A percentile compares a stretch with the other conserved stretches of the same genome.
Evolutionary conservation across 2,329 filamentous ascomycete genomes (phyloP).

Genomic region (Neoscytalidium dimidiatum): DNA sequence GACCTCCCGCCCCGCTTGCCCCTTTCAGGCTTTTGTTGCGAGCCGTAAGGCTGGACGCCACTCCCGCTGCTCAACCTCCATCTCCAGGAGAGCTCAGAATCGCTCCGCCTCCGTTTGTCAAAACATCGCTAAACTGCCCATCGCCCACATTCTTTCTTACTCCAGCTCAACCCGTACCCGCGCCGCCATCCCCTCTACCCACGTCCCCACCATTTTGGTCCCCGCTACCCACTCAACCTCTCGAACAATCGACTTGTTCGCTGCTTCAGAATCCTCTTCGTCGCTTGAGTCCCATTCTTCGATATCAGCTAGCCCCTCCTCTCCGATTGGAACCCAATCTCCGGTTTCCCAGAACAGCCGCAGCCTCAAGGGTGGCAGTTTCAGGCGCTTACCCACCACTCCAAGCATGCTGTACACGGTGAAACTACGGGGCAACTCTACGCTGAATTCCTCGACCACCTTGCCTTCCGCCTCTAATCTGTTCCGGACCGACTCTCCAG

Average conservation of each 20-base stretch:
- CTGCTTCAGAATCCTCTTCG: slow-evolving; percentile 39
- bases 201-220: slow-evolving; percentile 79
- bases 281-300: slow-evolving; percentile 48
- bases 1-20: neutral
- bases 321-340: slow-evolving; percentile 79
- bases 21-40: neutral
- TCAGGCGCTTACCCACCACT: slow-evolving; percentile 72
- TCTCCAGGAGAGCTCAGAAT: neutral
- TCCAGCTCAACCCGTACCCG: slow-evolving; percentile 67
- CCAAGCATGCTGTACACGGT: slow-evolving; percentile 83
- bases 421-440: slow-evolving; percentile 70
- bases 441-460: slow-evolving; percentile 28
- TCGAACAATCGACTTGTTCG: slow-evolving; percentile 58
- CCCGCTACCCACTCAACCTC: slow-evolving; percentile 80
- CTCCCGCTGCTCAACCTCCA: neutral
- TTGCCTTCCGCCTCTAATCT: slow-evolving; percentile 20
- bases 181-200: slow-evolving; percentile 73
- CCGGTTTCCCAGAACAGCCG: slow-evolving; percentile 84
- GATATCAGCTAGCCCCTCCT: slow-evolving; percentile 60
- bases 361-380: slow-evolving; percentile 62
- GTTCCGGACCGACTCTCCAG: slow-evolving; percentile 35
- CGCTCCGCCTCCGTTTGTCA: slow-evolving; percentile 1
- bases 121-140: slow-evolving; percentile 10
- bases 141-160: neutral
- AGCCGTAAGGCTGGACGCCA: slow-evolving; percentile 4